Base-by-base conservation (phyloP, 2,329 filamentous ascomycete species). In the Talaromyces sp. region DNA sequence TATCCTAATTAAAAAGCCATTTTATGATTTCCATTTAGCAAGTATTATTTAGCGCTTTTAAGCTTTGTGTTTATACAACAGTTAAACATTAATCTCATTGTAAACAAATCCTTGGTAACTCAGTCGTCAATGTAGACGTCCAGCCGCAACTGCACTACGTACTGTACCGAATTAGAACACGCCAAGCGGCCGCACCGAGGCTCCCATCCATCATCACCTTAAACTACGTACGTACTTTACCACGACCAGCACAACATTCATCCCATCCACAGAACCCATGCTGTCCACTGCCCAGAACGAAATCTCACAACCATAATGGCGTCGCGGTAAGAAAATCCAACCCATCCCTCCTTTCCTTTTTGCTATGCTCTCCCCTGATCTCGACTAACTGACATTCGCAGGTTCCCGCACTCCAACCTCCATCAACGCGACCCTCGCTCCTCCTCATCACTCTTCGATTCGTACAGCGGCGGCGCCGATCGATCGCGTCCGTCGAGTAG, bases 401-500 rank as follows among this genome's bases (percentile, higher is more conserved):
- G 88, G 80, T 91, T 90, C 75, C 82, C 85, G 68, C 78, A 82
- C 69, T 88, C 87, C 55, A 83, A 83, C 66, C 84, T 91, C 64
- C 89, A 91, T 75, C 89, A 92, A 80, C 74, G 75, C 60, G 75
- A 78, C 84, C 89, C 79, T 82, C 91, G 79, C 83, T 86, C 70
- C 81, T 74, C 89, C 71, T 88, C 85, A 72, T 87, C 87, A 66
- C 85, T 92, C 65, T 92, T 92, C 77, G 88, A 89, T 67, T 87
- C 87, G 68, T 92, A 55, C 42, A 86, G 83, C 65, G 83, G 83
- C 68, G 79, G 80, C 70, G 79, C 80, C 32, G 55, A 44, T 70
- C 80, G 78, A 64, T 71, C 75, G 32, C 51, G 60, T 11, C 73
- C 75, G 3, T 67, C 68, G 27, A 77, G 73, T 63, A 77, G 73